Evolutionary conservation across 2,329 filamentous ascomycete genomes (phyloP).

Genomic region (Pseudovirgaria hyperparasitica): DNA sequence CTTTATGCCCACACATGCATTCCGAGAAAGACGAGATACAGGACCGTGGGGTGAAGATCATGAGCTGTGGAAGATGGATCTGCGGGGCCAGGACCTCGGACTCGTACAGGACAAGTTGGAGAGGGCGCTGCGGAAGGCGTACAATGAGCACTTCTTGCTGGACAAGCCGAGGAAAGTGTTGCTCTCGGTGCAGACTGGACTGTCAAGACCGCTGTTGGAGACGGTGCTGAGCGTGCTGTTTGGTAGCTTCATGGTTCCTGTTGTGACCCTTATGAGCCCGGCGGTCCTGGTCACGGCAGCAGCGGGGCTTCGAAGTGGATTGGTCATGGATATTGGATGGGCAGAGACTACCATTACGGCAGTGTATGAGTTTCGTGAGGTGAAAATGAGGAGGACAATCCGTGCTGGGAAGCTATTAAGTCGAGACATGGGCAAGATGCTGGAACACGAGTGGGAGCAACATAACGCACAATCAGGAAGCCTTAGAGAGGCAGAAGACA

Average conservation of each 20-base stretch:
- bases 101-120: constrained; percentile 81
- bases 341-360: constrained; percentile 74
- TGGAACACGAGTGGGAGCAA: constrained; percentile 35
- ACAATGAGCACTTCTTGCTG: constrained; percentile 59
- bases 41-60: constrained; percentile 49
- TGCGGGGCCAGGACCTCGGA: constrained; percentile 60
- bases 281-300: constrained; percentile 63
- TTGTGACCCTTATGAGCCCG: constrained; percentile 66
- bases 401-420: constrained; percentile 63
- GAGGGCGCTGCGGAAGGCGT: constrained; percentile 65
- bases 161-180: constrained; percentile 65
- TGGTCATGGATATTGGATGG: constrained; percentile 90
- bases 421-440: constrained; percentile 52
- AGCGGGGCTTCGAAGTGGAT: constrained; percentile 71
- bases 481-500: constrained; percentile 10
- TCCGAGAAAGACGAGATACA: constrained; percentile 31
- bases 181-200: constrained; percentile 61
- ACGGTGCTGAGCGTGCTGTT: constrained; percentile 68
- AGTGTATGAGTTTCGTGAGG: constrained; percentile 82
- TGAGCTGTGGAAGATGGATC: constrained; percentile 69
- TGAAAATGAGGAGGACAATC: constrained; percentile 55
- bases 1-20: constrained; percentile 45
- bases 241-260: constrained; percentile 64
- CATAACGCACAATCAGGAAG: constrained; percentile 10
- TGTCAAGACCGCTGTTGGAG: constrained; percentile 69